phyloP scores from a whole-genome alignment of 1,284 basidiomycete genomes.

The Ceratobasidium sp. region DNA sequence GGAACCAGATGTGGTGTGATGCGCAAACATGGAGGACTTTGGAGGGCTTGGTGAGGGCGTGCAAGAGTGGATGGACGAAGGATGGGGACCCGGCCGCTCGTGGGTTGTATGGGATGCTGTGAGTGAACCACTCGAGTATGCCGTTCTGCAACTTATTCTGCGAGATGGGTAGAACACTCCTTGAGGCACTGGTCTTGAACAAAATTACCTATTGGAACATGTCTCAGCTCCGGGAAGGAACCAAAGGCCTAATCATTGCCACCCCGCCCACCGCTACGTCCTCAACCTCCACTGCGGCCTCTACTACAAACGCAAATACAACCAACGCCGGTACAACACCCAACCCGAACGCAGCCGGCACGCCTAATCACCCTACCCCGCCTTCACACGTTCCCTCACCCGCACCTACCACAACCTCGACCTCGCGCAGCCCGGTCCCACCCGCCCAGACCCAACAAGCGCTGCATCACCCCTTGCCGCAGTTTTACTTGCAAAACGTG shows the following conservation, averaged over 20 bases:
- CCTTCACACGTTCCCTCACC: conserved; percentile 34
- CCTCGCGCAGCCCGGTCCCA: conserved; percentile 8
- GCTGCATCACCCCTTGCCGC: conserved; percentile 22
- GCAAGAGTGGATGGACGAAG: conserved; percentile 38
- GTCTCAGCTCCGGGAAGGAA: conserved; percentile 17
- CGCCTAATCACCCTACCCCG: conserved; percentile 38
- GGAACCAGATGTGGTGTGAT: conserved; percentile 1
- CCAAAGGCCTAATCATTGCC: conserved; percentile 30
- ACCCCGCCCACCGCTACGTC: conserved; percentile 13
- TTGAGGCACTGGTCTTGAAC: conserved; percentile 30
- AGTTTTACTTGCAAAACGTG: conserved; percentile 27
- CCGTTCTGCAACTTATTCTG: background rate
- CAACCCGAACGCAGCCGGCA: conserved; percentile 36
- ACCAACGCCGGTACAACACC: conserved; percentile 33
- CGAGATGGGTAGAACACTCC: conserved; percentile 11
- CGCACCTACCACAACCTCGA: conserved; percentile 27
- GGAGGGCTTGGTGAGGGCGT: conserved; percentile 36
- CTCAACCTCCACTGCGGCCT: too few species aligned
- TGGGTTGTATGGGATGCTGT: conserved; percentile 34
- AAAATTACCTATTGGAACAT: conserved; percentile 30
- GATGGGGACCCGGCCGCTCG: conserved; percentile 34
- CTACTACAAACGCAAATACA: conserved; percentile 18
- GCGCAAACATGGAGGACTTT: conserved; percentile 31
- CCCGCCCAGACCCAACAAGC: background rate
- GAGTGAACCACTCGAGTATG: background rate